phyloP scores from a whole-genome alignment of 257 asterid genomes.

The Linaria vulgaris region DNA sequence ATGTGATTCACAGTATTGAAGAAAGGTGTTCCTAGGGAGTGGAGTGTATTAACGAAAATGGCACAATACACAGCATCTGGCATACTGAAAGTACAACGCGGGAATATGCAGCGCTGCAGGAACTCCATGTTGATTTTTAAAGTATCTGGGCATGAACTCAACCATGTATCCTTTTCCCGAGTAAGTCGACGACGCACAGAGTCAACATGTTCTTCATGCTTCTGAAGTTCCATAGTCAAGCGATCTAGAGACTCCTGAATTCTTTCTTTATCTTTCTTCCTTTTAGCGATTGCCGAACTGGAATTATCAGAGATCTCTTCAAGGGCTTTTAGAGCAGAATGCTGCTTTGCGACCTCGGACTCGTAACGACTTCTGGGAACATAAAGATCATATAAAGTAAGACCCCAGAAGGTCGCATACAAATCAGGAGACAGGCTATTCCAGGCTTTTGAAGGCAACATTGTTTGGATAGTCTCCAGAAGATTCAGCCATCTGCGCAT shows the following conservation, averaged over 20 bases:
- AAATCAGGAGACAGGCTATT: conserved; percentile 97
- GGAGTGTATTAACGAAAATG: conserved; percentile 89
- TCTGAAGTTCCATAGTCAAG: conserved; percentile 70
- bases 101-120: conserved; percentile 97
- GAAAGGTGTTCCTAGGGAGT: conserved; percentile 97
- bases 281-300: conserved; percentile 93
- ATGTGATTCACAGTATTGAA: conserved; percentile 98
- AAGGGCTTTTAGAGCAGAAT: conserved; percentile 85
- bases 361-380: conserved; percentile 90
- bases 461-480: conserved; percentile 79
- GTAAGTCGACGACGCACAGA: conserved; percentile 88
- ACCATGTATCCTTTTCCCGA: conserved; percentile 93
- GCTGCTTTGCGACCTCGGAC: conserved; percentile 87
- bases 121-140: conserved; percentile 97
- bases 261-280: conserved; percentile 98
- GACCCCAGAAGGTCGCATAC: conserved; percentile 99
- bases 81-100: conserved; percentile 98
- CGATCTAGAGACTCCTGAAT: conserved; percentile 98
- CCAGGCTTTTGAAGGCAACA: conserved; percentile 98
- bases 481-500: conserved; percentile 83
- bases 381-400: conserved; percentile 90
- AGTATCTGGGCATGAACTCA: conserved; percentile 98
- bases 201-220: conserved; percentile 95
- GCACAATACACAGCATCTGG: conserved; percentile 99
- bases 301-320: conserved; percentile 97